Base-by-base conservation (phyloP, 495 filamentous ascomycete genomes). In the Penicillium nucicola region DNA sequence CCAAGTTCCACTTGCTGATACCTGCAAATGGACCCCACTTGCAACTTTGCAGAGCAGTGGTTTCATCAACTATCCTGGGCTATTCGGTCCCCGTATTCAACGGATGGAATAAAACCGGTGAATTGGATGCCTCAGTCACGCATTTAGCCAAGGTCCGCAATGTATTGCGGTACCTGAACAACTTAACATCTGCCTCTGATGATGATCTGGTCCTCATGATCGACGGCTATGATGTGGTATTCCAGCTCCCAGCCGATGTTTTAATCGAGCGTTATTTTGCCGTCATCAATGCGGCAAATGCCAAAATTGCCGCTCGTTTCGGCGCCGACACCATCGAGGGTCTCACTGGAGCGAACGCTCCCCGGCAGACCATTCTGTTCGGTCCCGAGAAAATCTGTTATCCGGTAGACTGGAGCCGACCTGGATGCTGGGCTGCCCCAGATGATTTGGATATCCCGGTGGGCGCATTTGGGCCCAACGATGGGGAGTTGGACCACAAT, bases 101-200 rank as follows among this genome's bases (percentile, higher is more conserved):
- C 28, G 55, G 55, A n/a, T 57, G 55, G 55, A 53, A 40, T 19
- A 44, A 57, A 22, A 34, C 51, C 14, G 55, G 49, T 2, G 55
- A 53, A 13, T 22, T 57, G 23, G 55, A 57, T 37, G 55, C 55
- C 1, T 45, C 49, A 9, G 43, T 48, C 18, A 52, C 48, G 7
- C 55, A 57, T 37, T 22, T 57, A 6, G 49, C 49, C 15, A 57
- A 57, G 42, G 55, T 53, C 6, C 54, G 54, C 48, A 57, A 44
- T 19, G 49, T 52, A 5, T 40, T 57, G 48, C 42, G 46, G 8
- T 57, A 57, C 12, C 30, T 57, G 8, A 40, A 57, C 12, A 39
- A 28, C 18, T 17, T 57, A 1, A 33, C 48, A 2, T 13, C 49
- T 23, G 41, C 43, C 10, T 52, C 54, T n/a, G 54, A 57, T 12